Percentiles rank a stretch among this genome's conserved stretches.
Evolutionary conservation across 2,329 filamentous ascomycete genomes (phyloP).

Genomic region (Nemania sp.): DNA sequence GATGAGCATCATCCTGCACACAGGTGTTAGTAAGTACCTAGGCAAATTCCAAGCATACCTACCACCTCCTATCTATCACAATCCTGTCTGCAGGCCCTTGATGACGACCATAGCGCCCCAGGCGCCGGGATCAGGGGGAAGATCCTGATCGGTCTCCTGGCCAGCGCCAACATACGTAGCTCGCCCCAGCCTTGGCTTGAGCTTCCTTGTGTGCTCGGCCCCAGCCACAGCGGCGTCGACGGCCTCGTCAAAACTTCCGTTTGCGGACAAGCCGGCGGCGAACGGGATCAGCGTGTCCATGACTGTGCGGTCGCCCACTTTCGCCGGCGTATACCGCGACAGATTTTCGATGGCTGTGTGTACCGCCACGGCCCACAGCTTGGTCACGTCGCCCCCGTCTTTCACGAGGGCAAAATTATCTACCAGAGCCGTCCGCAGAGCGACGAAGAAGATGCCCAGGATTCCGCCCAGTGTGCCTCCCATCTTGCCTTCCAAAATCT

Average conservation of each 20-base stretch:
- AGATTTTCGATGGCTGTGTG: constrained; percentile 50
- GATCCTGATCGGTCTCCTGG: constrained; percentile 51
- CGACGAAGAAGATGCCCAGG: constrained; percentile 51
- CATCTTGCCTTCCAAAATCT: constrained; percentile 61
- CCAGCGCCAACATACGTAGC: constrained; percentile 69
- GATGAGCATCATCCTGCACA: too few species aligned
- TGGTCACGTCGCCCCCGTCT: constrained; percentile 37
- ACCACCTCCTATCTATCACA: constrained; percentile 11
- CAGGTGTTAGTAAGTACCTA: too few species aligned
- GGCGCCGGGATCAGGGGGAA: constrained; percentile 71
- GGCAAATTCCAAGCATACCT: constrained; percentile 1
- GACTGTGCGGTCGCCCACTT: constrained; percentile 59
- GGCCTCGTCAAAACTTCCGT: constrained; percentile 55
- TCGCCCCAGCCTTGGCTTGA: constrained; percentile 67
- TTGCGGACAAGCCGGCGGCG: constrained; percentile 46
- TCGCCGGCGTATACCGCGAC: constrained; percentile 57
- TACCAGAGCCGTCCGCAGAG: constrained; percentile 43
- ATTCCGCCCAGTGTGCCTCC: constrained; percentile 45
- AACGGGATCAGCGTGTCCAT: constrained; percentile 62
- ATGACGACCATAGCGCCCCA: constrained; percentile 67
- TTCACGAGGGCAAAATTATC: constrained; percentile 39
- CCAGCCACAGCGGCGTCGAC: constrained; percentile 63
- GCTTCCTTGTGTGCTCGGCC: constrained; percentile 64
- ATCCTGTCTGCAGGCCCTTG: constrained; percentile 42
- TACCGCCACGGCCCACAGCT: constrained; percentile 50